phyloP scores from a whole-genome alignment of 2,329 filamentous ascomycete species.

The Colletotrichum australisinense region DNA sequence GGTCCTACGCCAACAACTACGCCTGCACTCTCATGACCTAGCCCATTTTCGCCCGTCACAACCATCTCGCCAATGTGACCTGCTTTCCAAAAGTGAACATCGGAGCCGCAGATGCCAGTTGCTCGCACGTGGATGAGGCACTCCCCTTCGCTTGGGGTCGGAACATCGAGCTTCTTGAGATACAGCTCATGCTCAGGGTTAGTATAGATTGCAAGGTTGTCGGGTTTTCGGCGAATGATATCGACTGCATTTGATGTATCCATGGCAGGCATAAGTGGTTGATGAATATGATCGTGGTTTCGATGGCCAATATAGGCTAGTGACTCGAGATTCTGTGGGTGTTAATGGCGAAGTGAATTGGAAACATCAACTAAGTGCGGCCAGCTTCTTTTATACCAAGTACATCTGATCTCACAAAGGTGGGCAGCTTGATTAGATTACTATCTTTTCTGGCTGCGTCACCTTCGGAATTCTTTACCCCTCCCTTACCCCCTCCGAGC shows the following conservation, averaged over 20 bases:
- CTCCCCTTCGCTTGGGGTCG: constrained; percentile 16
- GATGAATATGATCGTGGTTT: no score
- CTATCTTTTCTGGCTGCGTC: not conserved
- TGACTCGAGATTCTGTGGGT: not conserved
- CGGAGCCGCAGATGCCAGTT: constrained; percentile 74
- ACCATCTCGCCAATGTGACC: constrained; percentile 47
- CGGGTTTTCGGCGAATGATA: constrained; percentile 32
- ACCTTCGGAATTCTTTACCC: constrained; percentile 13
- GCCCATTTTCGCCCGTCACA: constrained; percentile 39
- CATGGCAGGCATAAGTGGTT: not conserved
- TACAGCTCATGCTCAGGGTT: constrained; percentile 76
- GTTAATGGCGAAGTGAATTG: not conserved
- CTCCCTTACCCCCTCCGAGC: not conserved
- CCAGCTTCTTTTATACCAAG: not conserved
- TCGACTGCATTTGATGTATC: constrained; percentile 1
- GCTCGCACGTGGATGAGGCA: constrained; percentile 73
- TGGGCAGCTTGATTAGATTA: no score
- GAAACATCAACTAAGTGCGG: not conserved
- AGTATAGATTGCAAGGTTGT: constrained; percentile 76
- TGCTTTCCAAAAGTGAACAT: constrained; percentile 52
- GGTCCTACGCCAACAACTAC: constrained; percentile 11
- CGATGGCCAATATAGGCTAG: not conserved
- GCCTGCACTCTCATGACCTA: constrained; percentile 31
- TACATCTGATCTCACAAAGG: not conserved
- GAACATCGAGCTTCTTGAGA: constrained; percentile 67